phyloP scores from a whole-genome alignment of 441 rosid species.

The Viola pubescens region DNA sequence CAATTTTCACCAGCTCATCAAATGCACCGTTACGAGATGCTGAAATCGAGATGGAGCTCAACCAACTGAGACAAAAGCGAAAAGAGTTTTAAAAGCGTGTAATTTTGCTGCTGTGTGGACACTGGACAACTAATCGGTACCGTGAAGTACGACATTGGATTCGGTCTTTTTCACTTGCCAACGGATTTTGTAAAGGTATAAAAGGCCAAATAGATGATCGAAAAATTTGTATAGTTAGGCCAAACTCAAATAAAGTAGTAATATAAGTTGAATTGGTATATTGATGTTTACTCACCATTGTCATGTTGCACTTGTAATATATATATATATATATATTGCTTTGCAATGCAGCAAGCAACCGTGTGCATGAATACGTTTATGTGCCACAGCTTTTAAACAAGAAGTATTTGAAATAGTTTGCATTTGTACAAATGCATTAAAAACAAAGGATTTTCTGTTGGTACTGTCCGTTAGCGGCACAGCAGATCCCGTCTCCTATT shows the following conservation, averaged over 20 bases:
- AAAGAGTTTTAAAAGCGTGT: slow-evolving; percentile 34
- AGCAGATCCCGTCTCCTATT: too few species aligned
- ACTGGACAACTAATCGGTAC: not conserved
- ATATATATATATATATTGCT: too few species aligned
- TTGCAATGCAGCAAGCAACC: too few species aligned
- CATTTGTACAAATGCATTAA: too few species aligned
- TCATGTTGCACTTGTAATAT: slow-evolving; percentile 14
- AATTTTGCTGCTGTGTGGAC: not conserved
- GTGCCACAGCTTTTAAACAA: not conserved
- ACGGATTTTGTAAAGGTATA: slow-evolving; percentile 14
- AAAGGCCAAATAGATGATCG: slow-evolving; percentile 17
- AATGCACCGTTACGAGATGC: slow-evolving; percentile 37
- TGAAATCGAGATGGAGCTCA: slow-evolving; percentile 61
- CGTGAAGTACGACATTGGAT: slow-evolving; percentile 6
- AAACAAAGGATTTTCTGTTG: too few species aligned
- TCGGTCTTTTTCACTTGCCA: slow-evolving; percentile 2
- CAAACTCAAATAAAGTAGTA: slow-evolving; percentile 8
- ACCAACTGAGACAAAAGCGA: slow-evolving; percentile 52
- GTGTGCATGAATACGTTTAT: not conserved
- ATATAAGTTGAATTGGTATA: slow-evolving; percentile 3
- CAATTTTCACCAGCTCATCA: slow-evolving; percentile 23
- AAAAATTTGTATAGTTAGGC: slow-evolving; percentile 19
- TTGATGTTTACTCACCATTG: not conserved
- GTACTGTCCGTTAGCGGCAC: too few species aligned
- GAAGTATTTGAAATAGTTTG: not conserved